Evolutionary conservation across 352 stramenopile genomes (phyloP).

Genomic region (Phytophthora sansomeana): DNA sequence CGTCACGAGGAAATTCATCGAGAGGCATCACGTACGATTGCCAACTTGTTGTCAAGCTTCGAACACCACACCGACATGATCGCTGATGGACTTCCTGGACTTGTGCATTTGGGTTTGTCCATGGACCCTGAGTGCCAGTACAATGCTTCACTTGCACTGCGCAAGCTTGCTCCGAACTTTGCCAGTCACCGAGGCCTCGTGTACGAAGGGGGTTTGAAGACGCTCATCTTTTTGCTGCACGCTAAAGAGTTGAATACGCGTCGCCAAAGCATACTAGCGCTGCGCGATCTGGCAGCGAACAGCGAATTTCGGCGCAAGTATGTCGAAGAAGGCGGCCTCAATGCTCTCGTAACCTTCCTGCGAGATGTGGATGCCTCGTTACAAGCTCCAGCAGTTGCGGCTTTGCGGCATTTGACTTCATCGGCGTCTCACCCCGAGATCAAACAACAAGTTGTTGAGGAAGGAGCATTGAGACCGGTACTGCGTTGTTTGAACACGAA

Average conservation of each 20-base stretch:
- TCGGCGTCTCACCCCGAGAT: constrained; percentile 71
- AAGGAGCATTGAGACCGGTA: constrained; percentile 82
- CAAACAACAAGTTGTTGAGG: constrained; percentile 88
- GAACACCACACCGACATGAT: constrained; percentile 94
- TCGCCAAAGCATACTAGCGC: constrained; percentile 87
- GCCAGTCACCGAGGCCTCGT: constrained; percentile 89
- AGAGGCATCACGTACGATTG: constrained; percentile 92
- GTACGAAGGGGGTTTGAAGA: constrained; percentile 90
- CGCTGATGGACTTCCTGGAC: constrained; percentile 85
- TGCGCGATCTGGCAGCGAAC: constrained; percentile 93
- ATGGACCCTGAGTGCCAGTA: constrained; percentile 95
- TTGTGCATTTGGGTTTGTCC: constrained; percentile 92
- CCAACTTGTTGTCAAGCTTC: constrained; percentile 95
- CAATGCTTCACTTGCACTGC: constrained; percentile 93
- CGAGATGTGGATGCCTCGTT: constrained; percentile 89
- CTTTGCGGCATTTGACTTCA: constrained; percentile 92
- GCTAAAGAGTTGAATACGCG: constrained; percentile 93
- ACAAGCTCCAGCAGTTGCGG: constrained; percentile 90
- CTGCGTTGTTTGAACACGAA: constrained; percentile 87
- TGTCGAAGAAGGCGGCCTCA: constrained; percentile 88
- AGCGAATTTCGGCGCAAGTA: constrained; percentile 89
- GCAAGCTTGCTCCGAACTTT: constrained; percentile 95
- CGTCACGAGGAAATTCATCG: constrained; percentile 92
- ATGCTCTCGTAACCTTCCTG: constrained; percentile 90
- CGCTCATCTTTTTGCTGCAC: constrained; percentile 92